Evolutionary conservation across 139 green algal genomes (phyloP), one percentile per base, ranked within the genome.

Genomic region (Dunaliella sp.): DNA sequence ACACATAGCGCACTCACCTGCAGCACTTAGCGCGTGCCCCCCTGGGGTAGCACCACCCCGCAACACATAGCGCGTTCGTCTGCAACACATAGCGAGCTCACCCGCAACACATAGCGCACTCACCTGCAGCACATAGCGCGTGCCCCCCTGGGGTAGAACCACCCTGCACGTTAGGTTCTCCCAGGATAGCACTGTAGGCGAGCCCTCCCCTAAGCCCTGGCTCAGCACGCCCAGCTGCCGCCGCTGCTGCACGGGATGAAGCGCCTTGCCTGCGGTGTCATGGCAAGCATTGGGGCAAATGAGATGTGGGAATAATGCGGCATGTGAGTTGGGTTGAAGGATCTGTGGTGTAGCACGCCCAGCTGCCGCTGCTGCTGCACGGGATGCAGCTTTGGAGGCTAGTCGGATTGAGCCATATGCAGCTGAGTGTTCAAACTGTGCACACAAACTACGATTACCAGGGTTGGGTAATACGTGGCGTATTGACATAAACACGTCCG

Each of bases 111-210:
- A 65, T 7, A 65, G 48, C 16, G 48, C 48, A 65, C 48, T 36
- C 59, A 88, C 86, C 89, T 92, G 86, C 78, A 92, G 87, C 2
- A 92, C 84, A 32, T 90, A 89, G 21, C 89, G 82, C 32, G 48
- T 65, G 7, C 82, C 59, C 65, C 86, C 90, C 0, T 88, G 35
- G 22, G 85, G 88, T 37, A 91, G 58, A 21, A n/a, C 58, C 30
- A 95, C 73, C 1, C 38, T 76, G 65, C 86, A 92, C 35, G 81
- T 87, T 21, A 95, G 81, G 75, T 92, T 92, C 82, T 94, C 86
- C 92, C 92, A 95, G 0, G 86, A 90, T 38, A 95, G 83, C n/a
- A 92, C 89, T 36, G 36, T 75, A 26, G 37, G 24, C 48, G 58
- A 2, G 3, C 79, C 79, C 79, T 32, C 36, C 79, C 36, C 36